Conservation (phyloP, 257 asterid genomes). For the Paraleonurus japonicus region DNA sequence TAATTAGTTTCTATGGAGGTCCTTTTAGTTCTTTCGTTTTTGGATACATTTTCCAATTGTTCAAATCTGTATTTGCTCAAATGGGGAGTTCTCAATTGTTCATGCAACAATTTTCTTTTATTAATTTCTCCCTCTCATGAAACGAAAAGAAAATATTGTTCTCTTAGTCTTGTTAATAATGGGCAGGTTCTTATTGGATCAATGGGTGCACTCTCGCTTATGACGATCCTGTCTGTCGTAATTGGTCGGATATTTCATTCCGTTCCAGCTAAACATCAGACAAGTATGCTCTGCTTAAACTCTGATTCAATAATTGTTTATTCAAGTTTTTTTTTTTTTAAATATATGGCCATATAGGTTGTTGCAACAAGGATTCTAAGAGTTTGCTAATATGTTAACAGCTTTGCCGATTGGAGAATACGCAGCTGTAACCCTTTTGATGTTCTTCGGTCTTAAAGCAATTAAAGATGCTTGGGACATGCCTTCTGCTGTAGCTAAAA, state of each 20-base stretch:
- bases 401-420: constrained; percentile 96
- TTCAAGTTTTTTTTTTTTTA: neutral
- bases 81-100: too few relatives aligned
- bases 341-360: too few relatives aligned
- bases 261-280: constrained; percentile 95
- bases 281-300: constrained; percentile 63
- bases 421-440: constrained; percentile 84
- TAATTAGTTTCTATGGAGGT: too few relatives aligned
- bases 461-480: constrained; percentile 97
- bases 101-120: too few relatives aligned
- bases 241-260: constrained; percentile 88
- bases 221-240: constrained; percentile 83
- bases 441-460: constrained; percentile 94
- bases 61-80: too few relatives aligned
- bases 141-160: neutral
- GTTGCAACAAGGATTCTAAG: too few relatives aligned
- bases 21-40: too few relatives aligned
- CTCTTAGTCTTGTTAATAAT: constrained; percentile 24
- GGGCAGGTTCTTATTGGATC: constrained; percentile 93
- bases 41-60: too few relatives aligned
- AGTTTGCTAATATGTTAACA: constrained; percentile 32
- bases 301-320: neutral
- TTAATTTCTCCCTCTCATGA: too few relatives aligned
- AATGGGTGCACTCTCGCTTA: constrained; percentile 92
- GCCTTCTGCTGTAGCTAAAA: constrained; percentile 57